Evolutionary conservation across 2,329 filamentous ascomycete species (phyloP).

Genomic region (Penicillium griseofulvum): DNA sequence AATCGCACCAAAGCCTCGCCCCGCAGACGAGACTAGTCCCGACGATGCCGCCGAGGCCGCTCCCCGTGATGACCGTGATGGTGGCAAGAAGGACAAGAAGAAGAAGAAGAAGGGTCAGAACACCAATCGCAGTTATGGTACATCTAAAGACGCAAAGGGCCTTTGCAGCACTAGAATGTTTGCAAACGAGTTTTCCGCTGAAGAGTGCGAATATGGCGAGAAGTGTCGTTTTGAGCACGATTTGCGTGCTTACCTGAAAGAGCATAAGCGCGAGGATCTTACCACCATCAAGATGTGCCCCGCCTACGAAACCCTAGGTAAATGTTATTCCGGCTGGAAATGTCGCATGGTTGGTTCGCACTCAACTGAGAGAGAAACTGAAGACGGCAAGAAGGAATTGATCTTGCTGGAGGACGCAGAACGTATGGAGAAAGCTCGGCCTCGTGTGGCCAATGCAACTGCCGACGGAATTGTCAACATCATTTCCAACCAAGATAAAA

Average conservation of each 20-base stretch:
- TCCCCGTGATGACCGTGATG: constrained; percentile 43
- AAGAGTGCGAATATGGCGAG: constrained; percentile 71
- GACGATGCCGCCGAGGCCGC: constrained; percentile 62
- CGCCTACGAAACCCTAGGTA: constrained; percentile 71
- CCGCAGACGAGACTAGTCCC: constrained; percentile 38
- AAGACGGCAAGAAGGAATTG: constrained; percentile 80
- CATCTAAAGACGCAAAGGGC: constrained; percentile 70
- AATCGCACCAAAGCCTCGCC: constrained; percentile 17
- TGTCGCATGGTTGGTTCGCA: constrained; percentile 89
- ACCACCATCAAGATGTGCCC: constrained; percentile 76
- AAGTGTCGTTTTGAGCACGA: constrained; percentile 81
- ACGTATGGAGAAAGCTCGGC: constrained; percentile 43
- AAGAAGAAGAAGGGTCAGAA: constrained; percentile 72
- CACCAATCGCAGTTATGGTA: constrained; percentile 75
- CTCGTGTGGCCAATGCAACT: constrained; percentile 29
- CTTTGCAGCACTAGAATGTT: constrained; percentile 74
- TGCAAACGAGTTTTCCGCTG: constrained; percentile 76
- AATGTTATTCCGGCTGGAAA: constrained; percentile 85
- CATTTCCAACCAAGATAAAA: constrained; percentile 67
- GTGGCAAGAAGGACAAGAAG: constrained; percentile 40
- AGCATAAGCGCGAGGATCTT: constrained; percentile 78
- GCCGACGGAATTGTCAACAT: constrained; percentile 72
- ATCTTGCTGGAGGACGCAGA: constrained; percentile 62
- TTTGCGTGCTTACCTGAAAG: constrained; percentile 76
- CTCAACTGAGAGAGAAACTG: constrained; percentile 72